Base-by-base conservation (phyloP, 352 stramenopile genomes). In the Globisporangium acanthophoron region DNA sequence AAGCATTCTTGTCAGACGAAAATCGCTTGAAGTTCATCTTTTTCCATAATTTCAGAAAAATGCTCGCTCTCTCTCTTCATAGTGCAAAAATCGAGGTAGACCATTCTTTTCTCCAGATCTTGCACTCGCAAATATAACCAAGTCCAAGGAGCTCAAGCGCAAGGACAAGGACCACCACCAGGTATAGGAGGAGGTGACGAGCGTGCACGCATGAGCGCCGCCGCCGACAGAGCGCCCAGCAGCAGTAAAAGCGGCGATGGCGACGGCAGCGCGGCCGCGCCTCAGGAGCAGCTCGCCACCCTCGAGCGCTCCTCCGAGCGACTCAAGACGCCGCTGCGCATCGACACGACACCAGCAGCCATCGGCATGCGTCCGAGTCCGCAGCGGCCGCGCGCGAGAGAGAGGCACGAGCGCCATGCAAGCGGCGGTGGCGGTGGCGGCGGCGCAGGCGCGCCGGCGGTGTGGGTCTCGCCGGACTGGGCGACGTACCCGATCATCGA, bases 401-500 rank as follows among this genome's bases (percentile, higher is more conserved):
- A 48, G 15, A 12, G 31, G 6, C 56, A 35, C 33, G 54, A 59
- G n/a, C 21, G 43, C 35, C 16, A 52, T 20, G 37, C 54, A 59
- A 7, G 6, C 11, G n/a, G 41, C 16, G 41, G 41, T 9, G n/a
- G 41, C 1, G 41, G 41, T 20, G 43, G 43, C n/a, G 54, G 49
- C n/a, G 45, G 33, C 18, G 21, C 5, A 31, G 59, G 64, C 16
- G 80, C 82, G 20, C 85, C 85, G 0, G 54, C 70, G 3, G 83
- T 94, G 18, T 92, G 85, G 85, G 78, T 81, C 57, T 70, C 71
- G 8, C 78, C 82, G 2, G 78, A 90, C 59, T 94, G 85, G 85
- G 64, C 71, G 1, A 54, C 75, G 51, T 74, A 94, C 56, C 85
- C 85, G 5, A 70, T 94, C 37, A 87, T 92, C 46, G 82, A 92